Evolutionary conservation across 1,284 basidiomycete species (phyloP).

Genomic region (Pascua sp.): DNA sequence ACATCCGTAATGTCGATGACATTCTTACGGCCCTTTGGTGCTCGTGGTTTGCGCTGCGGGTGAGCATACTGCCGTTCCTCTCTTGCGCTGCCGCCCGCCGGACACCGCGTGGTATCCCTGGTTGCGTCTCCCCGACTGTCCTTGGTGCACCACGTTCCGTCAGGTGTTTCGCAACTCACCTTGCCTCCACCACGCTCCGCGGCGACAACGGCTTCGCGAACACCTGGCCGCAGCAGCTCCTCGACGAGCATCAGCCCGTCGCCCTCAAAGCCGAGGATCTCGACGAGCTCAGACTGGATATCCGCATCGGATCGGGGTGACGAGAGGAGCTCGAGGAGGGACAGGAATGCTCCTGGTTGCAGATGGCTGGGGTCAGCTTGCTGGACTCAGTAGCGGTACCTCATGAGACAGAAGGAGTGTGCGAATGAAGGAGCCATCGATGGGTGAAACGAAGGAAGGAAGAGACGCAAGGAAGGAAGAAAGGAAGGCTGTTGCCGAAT

Average conservation of each 20-base stretch:
- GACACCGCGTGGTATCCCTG: conserved; percentile 4
- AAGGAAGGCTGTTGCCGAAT: too few relatives aligned
- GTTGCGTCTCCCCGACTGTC: conserved; percentile 5
- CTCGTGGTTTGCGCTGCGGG: background rate
- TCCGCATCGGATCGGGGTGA: conserved; percentile 56
- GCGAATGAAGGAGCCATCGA: background rate
- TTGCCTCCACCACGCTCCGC: conserved; percentile 7
- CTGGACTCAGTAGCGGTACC: too few relatives aligned
- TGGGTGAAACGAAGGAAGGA: too few relatives aligned
- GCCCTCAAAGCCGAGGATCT: conserved; percentile 82
- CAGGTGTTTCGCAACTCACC: conserved; percentile 14
- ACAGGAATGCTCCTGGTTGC: conserved; percentile 24
- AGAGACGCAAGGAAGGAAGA: too few relatives aligned
- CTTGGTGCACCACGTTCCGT: too few relatives aligned
- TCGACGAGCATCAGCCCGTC: conserved; percentile 48
- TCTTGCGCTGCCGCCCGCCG: background rate
- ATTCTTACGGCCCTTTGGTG: conserved; percentile 10
- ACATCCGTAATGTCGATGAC: conserved; percentile 39
- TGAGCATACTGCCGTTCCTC: background rate
- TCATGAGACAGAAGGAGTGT: too few relatives aligned
- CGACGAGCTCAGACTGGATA: conserved; percentile 73
- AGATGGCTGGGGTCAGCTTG: conserved; percentile 11
- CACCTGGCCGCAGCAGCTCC: conserved; percentile 34
- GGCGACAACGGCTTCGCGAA: conserved; percentile 23
- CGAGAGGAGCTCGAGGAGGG: conserved; percentile 36